Conservation (phyloP, 1,284 basidiomycete genomes). For the Exsudoporus floridanus region DNA sequence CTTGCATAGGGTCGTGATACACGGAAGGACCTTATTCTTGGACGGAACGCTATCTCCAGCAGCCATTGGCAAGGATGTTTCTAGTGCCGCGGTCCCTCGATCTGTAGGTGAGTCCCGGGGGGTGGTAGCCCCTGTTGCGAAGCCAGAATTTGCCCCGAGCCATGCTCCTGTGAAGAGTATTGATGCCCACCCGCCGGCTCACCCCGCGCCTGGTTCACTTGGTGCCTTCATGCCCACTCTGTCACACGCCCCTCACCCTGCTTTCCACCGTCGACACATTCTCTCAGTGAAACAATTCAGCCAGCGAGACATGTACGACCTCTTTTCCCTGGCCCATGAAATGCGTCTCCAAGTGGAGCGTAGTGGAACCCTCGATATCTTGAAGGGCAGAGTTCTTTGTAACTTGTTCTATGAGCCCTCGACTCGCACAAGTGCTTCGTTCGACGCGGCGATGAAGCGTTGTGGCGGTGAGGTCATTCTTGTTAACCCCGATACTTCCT, state of each 20-base stretch:
- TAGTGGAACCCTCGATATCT: constrained; percentile 84
- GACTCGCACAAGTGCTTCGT: constrained; percentile 94
- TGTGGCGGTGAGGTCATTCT: constrained; percentile 94
- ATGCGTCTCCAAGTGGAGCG: constrained; percentile 96
- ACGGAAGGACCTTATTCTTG: constrained; percentile 89
- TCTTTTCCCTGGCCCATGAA: constrained; percentile 95
- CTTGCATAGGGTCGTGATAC: constrained; percentile 89
- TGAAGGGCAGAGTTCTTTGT: constrained; percentile 90
- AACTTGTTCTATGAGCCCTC: constrained; percentile 99
- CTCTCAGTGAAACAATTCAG: constrained; percentile 94
- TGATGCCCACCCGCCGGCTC: constrained; percentile 22
- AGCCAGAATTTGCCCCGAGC: constrained; percentile 33
- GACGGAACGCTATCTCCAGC: constrained; percentile 77
- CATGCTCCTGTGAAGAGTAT: constrained; percentile 26
- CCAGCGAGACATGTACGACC: constrained; percentile 87
- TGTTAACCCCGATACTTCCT: constrained; percentile 80
- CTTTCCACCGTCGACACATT: constrained; percentile 87
- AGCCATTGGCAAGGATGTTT: constrained; percentile 79
- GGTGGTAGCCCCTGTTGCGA: constrained; percentile 15
- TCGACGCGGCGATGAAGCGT: constrained; percentile 98
- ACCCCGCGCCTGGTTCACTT: constrained; percentile 22
- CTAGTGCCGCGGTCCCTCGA: constrained; percentile 60
- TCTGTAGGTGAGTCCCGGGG: constrained; percentile 33
- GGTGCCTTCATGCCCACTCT: constrained; percentile 36
- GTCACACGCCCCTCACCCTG: constrained; percentile 57